phyloP scores from a whole-genome alignment of 805 yeast species.

The Metschnikowia amazonensis region DNA sequence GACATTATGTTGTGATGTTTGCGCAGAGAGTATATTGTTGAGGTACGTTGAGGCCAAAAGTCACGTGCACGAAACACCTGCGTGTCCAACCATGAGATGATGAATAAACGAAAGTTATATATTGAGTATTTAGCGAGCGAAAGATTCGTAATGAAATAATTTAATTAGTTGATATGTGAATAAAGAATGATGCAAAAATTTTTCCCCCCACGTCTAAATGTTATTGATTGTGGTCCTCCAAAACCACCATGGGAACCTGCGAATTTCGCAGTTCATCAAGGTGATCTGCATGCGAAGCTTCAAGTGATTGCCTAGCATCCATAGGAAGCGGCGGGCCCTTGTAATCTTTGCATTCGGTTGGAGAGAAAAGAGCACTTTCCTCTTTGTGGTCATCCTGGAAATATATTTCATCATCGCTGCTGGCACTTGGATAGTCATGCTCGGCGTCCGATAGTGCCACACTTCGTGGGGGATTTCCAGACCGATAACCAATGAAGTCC shows the following conservation, averaged over 20 bases:
- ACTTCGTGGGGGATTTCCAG: conserved; percentile 10
- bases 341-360: neutral
- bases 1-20: conserved; percentile 20
- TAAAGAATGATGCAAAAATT: neutral
- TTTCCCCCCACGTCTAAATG: neutral
- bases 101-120: neutral
- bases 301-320: neutral
- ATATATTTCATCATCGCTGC: conserved; percentile 17
- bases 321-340: neutral
- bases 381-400: conserved; percentile 3
- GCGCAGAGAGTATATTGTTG: neutral
- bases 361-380: neutral
- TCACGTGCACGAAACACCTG: conserved; percentile 10
- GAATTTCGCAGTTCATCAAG: conserved; percentile 4
- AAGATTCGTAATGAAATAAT: neutral
- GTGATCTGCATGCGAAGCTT: neutral
- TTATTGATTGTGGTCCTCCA: conserved; percentile 5
- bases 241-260: conserved; percentile 8
- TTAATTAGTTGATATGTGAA: neutral
- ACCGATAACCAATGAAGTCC: conserved; percentile 38
- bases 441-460: conserved; percentile 17
- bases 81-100: too few relatives aligned
- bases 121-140: neutral
- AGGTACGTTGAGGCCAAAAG: conserved; percentile 1
- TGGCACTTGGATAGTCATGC: conserved; percentile 16